Evolutionary conservation across 2,329 filamentous ascomycete species (phyloP).

Genomic region (Chrysoporthe austroafricana): DNA sequence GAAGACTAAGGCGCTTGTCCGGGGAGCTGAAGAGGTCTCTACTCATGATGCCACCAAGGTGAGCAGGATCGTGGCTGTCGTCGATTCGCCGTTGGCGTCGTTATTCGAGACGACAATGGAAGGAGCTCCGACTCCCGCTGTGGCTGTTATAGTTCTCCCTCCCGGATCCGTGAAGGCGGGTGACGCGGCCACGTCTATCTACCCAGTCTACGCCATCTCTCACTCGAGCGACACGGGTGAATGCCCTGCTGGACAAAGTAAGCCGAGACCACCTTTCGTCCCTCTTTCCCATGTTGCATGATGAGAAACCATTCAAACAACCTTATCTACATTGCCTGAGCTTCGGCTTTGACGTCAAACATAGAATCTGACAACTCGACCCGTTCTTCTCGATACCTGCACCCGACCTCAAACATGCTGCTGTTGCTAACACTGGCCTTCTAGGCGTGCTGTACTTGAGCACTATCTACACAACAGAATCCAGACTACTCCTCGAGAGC

Average conservation of each 20-base stretch:
- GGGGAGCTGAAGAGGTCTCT: slow-evolving; percentile 41
- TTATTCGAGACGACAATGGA: slow-evolving; percentile 76
- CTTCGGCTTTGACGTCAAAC: slow-evolving; percentile 77
- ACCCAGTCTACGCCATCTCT: slow-evolving; percentile 64
- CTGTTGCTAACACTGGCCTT: slow-evolving; percentile 36
- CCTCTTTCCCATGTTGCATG: slow-evolving; percentile 60
- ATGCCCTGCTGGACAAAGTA: slow-evolving; percentile 87
- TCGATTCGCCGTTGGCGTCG: slow-evolving; percentile 65
- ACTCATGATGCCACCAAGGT: slow-evolving; percentile 40
- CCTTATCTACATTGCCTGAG: slow-evolving; percentile 99
- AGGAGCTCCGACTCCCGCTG: slow-evolving; percentile 75
- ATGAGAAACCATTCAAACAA: slow-evolving; percentile 69
- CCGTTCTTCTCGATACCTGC: slow-evolving; percentile 29
- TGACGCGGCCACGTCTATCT: slow-evolving; percentile 40
- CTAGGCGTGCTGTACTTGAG: slow-evolving; percentile 46
- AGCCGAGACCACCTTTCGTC: slow-evolving; percentile 51
- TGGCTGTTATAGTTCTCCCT: slow-evolving; percentile 71
- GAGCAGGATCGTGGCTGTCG: slow-evolving; percentile 68
- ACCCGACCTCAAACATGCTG: slow-evolving; percentile 13
- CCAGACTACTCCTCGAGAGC: slow-evolving; percentile 43
- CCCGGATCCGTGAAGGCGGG: slow-evolving; percentile 47
- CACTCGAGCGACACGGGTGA: slow-evolving; percentile 93
- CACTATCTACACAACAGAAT: slow-evolving; percentile 42
- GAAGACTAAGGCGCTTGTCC: slow-evolving; percentile 58
- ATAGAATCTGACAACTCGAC: slow-evolving; percentile 73